Conservation (phyloP, 106 monocot species). For the Dendrobium nobile region DNA sequence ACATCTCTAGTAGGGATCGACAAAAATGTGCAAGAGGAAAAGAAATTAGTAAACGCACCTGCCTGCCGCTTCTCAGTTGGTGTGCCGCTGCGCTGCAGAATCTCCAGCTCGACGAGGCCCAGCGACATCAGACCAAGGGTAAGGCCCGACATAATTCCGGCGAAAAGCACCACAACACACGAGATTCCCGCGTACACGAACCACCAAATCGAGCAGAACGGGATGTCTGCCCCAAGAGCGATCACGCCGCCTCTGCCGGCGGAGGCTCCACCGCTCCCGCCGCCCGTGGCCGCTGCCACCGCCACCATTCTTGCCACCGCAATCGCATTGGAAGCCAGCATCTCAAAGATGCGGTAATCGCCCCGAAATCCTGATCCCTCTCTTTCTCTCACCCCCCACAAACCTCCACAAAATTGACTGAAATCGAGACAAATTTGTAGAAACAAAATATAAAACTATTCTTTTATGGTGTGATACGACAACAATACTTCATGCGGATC, state of each 20-base stretch:
- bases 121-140: constrained; percentile 96
- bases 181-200: constrained; percentile 71
- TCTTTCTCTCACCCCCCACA: not conserved
- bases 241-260: constrained; percentile 11
- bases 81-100: constrained; percentile 85
- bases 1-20: not conserved
- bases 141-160: constrained; percentile 96
- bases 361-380: not conserved
- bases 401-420: not conserved
- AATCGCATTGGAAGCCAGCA: constrained; percentile 30
- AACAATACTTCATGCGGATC: not conserved
- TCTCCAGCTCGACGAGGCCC: constrained; percentile 96
- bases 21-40: not conserved
- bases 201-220: constrained; percentile 62
- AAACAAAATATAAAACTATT: not conserved
- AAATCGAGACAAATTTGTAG: not conserved
- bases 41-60: constrained; percentile 25
- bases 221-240: constrained; percentile 30
- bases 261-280: constrained; percentile 3
- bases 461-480: not conserved
- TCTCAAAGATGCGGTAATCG: not conserved
- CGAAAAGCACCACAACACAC: constrained; percentile 86
- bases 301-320: constrained; percentile 24
- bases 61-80: constrained; percentile 81
- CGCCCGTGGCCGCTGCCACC: constrained; percentile 11